phyloP scores from a whole-genome alignment of 352 stramenopile species.

The Globisporangium lucens region DNA sequence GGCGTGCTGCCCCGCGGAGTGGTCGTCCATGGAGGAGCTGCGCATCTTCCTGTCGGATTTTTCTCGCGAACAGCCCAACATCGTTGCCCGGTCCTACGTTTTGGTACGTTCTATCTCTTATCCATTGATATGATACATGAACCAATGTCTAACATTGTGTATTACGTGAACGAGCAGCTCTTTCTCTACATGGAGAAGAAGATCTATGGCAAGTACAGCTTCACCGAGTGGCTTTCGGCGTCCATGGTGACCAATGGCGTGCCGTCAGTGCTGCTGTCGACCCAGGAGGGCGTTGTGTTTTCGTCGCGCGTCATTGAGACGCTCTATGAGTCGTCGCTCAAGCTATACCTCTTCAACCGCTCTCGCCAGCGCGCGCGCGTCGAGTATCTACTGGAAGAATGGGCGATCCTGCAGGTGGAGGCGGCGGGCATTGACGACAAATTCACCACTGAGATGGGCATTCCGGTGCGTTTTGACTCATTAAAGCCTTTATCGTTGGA shows the following conservation, averaged over 20 bases:
- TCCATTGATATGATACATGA: conserved; percentile 12
- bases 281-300: conserved; percentile 79
- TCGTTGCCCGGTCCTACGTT: conserved; percentile 78
- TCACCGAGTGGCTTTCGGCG: conserved; percentile 81
- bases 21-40: conserved; percentile 79
- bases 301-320: conserved; percentile 74
- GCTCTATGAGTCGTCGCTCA: conserved; percentile 80
- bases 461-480: conserved; percentile 44
- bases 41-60: conserved; percentile 77
- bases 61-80: conserved; percentile 59
- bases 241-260: conserved; percentile 83
- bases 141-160: neutral
- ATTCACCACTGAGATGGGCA: conserved; percentile 82
- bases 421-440: conserved; percentile 69
- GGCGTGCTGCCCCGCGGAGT: conserved; percentile 55
- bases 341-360: conserved; percentile 76
- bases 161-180: conserved; percentile 30
- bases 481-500: neutral
- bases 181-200: conserved; percentile 86
- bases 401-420: conserved; percentile 70
- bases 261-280: conserved; percentile 76
- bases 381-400: conserved; percentile 81
- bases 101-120: conserved; percentile 49
- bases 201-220: conserved; percentile 80
- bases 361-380: conserved; percentile 78